A percentile compares a stretch with the other conserved stretches of the same genome.
These are phyloP conservation scores for Diaporthe ampelina DNA, from an alignment of 2,329 filamentous ascomycete species.

Conservation along the genomic window DNA sequence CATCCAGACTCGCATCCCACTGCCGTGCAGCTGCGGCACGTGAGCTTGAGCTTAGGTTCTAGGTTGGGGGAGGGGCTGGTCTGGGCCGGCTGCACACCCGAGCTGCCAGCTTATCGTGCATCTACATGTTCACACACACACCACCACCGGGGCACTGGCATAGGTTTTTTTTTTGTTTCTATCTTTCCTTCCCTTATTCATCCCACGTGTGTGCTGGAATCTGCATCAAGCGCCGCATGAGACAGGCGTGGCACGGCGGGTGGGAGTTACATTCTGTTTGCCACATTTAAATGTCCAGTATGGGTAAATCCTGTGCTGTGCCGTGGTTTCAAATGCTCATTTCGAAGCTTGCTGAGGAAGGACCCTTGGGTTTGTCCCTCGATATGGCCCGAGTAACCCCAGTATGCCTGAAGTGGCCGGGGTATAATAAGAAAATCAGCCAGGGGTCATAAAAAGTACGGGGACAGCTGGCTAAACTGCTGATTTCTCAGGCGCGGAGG, in stretches of 20 bases:
- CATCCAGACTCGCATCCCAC: constrained; percentile 10
- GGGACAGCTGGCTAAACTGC: constrained; percentile 20
- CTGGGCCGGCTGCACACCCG: background rate
- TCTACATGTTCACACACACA: background rate
- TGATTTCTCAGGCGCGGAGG: background rate
- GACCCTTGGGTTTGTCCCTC: constrained; percentile 27
- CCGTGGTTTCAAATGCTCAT: constrained; percentile 20
- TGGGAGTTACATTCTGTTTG: background rate
- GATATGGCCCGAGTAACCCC: constrained; percentile 24
- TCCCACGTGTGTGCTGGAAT: background rate
- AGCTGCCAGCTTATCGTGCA: constrained; percentile 2
- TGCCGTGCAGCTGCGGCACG: constrained; percentile 24
- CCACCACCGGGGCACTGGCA: too few species aligned
- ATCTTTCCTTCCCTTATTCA: too few species aligned
- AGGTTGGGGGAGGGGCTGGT: background rate
- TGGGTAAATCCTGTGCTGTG: background rate
- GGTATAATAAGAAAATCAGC: constrained; percentile 14
- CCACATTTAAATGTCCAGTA: background rate
- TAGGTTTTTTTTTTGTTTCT: background rate
- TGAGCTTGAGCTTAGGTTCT: constrained; percentile 18
- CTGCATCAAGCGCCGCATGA: constrained; percentile 8
- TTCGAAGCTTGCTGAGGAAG: constrained; percentile 22
- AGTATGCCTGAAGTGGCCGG: constrained; percentile 12
- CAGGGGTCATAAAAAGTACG: constrained; percentile 1
- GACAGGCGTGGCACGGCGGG: background rate